These are phyloP conservation scores for Rosa rugosa DNA, from an alignment of 306 rosid species.

Conservation along the genomic window DNA sequence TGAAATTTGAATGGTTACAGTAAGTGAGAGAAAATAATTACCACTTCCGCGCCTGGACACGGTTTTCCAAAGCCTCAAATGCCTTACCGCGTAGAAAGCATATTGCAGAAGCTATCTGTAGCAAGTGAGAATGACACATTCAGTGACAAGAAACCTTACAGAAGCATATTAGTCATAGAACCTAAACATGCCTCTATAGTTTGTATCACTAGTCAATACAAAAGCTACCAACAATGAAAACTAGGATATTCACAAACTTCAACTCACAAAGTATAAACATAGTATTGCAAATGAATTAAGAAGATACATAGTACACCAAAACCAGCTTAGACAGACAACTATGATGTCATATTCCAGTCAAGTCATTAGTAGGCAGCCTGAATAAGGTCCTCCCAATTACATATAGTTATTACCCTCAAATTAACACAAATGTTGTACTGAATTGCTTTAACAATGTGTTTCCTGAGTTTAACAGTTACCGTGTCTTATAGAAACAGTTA, in stretches of 20 bases:
- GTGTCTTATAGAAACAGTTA: neutral
- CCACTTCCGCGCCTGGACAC: constrained; percentile 89
- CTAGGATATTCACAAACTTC: neutral
- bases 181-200: neutral
- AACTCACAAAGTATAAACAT: neutral
- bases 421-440: neutral
- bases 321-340: neutral
- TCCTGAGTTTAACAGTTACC: neutral
- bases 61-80: constrained; percentile 87
- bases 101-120: constrained; percentile 90
- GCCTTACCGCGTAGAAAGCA: constrained; percentile 94
- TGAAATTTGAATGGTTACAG: neutral
- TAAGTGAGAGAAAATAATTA: constrained; percentile 34
- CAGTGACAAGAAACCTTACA: constrained; percentile 11
- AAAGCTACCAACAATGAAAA: neutral
- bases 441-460: neutral
- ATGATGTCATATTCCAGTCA: neutral
- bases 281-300: neutral
- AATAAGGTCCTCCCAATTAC: neutral
- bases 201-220: neutral
- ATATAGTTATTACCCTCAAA: neutral
- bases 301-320: neutral
- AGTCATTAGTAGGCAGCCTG: neutral
- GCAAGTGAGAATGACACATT: constrained; percentile 18
- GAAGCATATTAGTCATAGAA: neutral